Evolutionary conservation across 1,284 basidiomycete species (phyloP), one percentile per base, ranked within the genome.

Genomic region (Irpex sp.): DNA sequence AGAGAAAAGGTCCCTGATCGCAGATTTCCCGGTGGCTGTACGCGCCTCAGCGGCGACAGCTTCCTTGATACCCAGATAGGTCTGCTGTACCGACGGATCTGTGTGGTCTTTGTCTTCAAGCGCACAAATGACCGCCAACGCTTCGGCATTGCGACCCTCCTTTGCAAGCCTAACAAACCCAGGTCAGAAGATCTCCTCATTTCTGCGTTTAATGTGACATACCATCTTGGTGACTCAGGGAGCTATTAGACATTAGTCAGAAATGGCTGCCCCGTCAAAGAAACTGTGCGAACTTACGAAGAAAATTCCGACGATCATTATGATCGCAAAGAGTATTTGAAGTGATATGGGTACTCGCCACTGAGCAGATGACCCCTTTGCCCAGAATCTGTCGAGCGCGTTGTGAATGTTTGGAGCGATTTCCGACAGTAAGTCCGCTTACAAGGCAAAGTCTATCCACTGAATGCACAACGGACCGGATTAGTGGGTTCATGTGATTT

Each of bases 311-410:
- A 79, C 65, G 57, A 89, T 78, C 79, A 91, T 85, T 54, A 88
- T 75, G 5, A 86, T 62, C 2, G 87, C 87, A 58, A 91, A 81
- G 6, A 85, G 58, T 58, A 87, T 85, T 70, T 92, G 89, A 47
- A 91, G 75, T 1, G 85, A 85, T 52, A 91, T 83, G 1, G 89
- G 88, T n/a, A 85, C 84, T 61, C 88, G 76, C 88, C 88, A 90
- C 71, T 88, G 85, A 0, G 85, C 82, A 15, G 84, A 84, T 13
- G 82, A 85, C 9, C 68, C 73, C 36, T 76, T 74, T 9, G 77
- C 75, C 82, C 82, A 85, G 69, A 82, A 86, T 57, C 83, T 85
- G 57, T n/a, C 15, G 13, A 64, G 9, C 3, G 19, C 57, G 15
- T 34, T 31, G 58, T 55, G 61, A 37, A 58, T 26, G 15, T 55